These are phyloP conservation scores for Veloboletus limbatus DNA, from an alignment of 1,284 basidiomycete genomes.

Conservation along the genomic window DNA sequence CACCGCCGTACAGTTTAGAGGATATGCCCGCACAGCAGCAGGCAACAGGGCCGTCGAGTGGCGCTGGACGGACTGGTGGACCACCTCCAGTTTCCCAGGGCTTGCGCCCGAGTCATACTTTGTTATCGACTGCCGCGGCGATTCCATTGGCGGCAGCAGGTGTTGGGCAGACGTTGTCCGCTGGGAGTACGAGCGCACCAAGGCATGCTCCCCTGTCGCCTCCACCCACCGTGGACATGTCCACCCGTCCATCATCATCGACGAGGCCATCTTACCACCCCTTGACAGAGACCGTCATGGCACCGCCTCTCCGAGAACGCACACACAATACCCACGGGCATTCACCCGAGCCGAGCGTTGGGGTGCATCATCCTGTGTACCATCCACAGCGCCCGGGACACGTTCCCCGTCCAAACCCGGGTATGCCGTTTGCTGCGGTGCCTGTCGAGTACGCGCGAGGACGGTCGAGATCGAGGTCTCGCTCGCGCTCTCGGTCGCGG, in stretches of 20 bases:
- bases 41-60: background rate
- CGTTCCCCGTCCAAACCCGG: background rate
- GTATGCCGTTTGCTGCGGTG: background rate
- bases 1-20: constrained; percentile 67
- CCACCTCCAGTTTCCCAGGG: constrained; percentile 1
- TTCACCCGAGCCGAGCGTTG: background rate
- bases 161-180: background rate
- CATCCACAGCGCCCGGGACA: no score
- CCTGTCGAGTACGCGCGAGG: background rate
- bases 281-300: background rate
- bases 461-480: constrained; percentile 6
- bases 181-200: background rate
- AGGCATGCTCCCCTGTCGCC: background rate
- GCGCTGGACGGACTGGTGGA: background rate
- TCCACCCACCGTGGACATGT: constrained; percentile 15
- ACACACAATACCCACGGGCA: no score
- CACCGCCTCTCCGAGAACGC: background rate
- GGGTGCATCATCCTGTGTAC: no score
- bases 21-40: constrained; percentile 35
- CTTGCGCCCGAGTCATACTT: constrained; percentile 1
- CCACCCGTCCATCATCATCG: constrained; percentile 12
- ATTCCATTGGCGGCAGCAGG: constrained; percentile 5
- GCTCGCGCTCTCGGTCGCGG: no score
- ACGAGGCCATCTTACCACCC: background rate
- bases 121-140: background rate